Evolutionary conservation across 805 yeast species (phyloP), one percentile per base, ranked within the genome.

Genomic region (Candida railenensis): DNA sequence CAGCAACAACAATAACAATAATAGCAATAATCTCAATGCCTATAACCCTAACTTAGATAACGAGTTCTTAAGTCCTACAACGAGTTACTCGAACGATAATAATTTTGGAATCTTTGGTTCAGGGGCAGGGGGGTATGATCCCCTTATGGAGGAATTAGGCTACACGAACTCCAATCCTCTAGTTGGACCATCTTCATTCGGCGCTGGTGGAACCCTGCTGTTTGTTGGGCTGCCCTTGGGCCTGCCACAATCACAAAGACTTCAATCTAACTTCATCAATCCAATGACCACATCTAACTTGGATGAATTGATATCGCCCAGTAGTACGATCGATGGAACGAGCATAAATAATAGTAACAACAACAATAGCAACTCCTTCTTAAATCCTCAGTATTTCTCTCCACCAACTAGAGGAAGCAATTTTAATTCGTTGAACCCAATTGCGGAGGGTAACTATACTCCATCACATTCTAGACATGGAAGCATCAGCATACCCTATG

Each of bases 311-410:
- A 62, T 71, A 37, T 67, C 72, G 3, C 76, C 76, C 42, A 44
- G 40, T 34, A 45, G 47, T 34, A 50, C 50, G 45, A 50, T 53
- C 46, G 51, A 40, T 30, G 47, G 30, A 20, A 38, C 37, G 30
- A 42, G 44, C 28, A 25, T 25, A 25, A 25, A 25, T 25, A 25
- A 25, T 25, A 44, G 37, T 34, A 44, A 46, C 34, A 49, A 48
- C 47, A 51, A 37, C 34, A 43, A 15, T 25, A 37, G 38, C 33
- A 43, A 46, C 33, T 34, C 55, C 42, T 68, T 68, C 40, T 48
- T 65, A 22, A 65, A 66, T 34, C 61, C 74, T 4, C 73, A 69
- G 48, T 72, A 71, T 51, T 73, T 73, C 43, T 69, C 74, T 3
- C 77, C 77, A 3, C 62, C 66, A 9, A 56, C 60, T 11, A 57